Base-by-base conservation (phyloP, 345 rosid genomes). In the Moringa oleifera region DNA sequence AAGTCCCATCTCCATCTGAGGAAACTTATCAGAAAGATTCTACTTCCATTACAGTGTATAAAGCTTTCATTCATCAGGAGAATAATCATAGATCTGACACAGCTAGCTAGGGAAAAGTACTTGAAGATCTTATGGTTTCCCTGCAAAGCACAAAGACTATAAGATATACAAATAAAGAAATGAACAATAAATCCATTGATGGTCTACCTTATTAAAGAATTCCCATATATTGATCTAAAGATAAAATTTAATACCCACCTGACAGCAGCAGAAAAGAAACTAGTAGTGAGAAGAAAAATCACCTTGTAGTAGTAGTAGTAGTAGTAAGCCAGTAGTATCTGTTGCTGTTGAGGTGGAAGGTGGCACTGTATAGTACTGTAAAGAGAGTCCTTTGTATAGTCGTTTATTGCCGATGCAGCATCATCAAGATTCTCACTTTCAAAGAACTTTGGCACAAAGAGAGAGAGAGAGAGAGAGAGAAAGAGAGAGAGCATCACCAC, bases 401-500 rank as follows among this genome's bases (percentile, higher is more conserved):
- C 85, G 76, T 85, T 61, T 74, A 77, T 87, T 87, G 93, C 89
- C 63, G 96, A 87, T 89, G 98, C 98, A 92, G 93, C 98, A 92
- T 92, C 98, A 92, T 92, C 98, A 92, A 85, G 98, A 92, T 92
- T 92, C 98, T 85, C 98, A 92, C 57, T 69, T 57, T 62, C 74
- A 73, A 75, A 74, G 22, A 73, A 61, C 62, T 67, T 54, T 54
- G 52, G 69, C 54, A 37, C 37, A 45, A 53, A 21, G 20, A 24
- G 51, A n/a, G 7, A 33, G 7, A 36, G 8, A 59, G 18, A 62
- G 59, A 57, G 17, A 53, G n/a, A 55, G 64, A 63, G 17, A 57
- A 19, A 47, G 19, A 37, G 23, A 20, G 4, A 69, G 54, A 33
- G 13, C 22, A 53, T 64, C 68, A 31, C 67, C 69, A 33, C 72